phyloP scores from a whole-genome alignment of 2,329 filamentous ascomycete species.

The Penicillium sp. region DNA sequence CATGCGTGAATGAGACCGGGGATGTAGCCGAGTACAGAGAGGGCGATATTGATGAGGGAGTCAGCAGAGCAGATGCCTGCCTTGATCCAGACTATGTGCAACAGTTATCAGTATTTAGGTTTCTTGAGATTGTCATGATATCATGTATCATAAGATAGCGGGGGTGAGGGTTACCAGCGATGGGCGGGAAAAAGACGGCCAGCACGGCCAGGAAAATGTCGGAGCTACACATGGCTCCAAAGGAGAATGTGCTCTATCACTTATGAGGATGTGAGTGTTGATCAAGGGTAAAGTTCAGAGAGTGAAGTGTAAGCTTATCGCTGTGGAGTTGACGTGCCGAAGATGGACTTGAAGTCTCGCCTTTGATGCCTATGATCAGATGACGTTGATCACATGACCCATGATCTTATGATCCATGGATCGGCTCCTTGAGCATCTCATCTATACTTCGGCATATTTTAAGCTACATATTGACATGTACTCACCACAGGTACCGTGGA shows the following conservation, averaged over 20 bases:
- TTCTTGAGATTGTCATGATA: background rate
- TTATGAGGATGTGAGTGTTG: constrained; percentile 1
- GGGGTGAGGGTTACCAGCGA: constrained; percentile 45
- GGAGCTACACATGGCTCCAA: constrained; percentile 51
- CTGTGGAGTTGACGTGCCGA: background rate
- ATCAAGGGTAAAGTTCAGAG: background rate
- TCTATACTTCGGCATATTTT: background rate
- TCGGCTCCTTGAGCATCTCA: background rate
- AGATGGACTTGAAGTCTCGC: background rate
- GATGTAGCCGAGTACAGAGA: constrained; percentile 71
- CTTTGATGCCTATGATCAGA: constrained; percentile 18
- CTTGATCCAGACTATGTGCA: constrained; percentile 81
- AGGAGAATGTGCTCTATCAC: constrained; percentile 13
- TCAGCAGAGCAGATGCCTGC: constrained; percentile 86
- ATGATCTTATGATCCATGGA: background rate
- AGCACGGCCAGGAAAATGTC: constrained; percentile 58
- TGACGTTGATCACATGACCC: constrained; percentile 21
- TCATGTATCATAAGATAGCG: background rate
- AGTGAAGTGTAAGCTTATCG: constrained; percentile 1
- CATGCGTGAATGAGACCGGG: constrained; percentile 90
- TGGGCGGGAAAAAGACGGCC: constrained; percentile 57
- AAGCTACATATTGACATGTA: no score
- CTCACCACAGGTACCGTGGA: background rate
- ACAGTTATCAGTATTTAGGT: constrained; percentile 27
- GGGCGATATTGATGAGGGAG: constrained; percentile 89